Base-by-base conservation (phyloP, 106 monocot genomes). In the Ottelia alismoides region DNA sequence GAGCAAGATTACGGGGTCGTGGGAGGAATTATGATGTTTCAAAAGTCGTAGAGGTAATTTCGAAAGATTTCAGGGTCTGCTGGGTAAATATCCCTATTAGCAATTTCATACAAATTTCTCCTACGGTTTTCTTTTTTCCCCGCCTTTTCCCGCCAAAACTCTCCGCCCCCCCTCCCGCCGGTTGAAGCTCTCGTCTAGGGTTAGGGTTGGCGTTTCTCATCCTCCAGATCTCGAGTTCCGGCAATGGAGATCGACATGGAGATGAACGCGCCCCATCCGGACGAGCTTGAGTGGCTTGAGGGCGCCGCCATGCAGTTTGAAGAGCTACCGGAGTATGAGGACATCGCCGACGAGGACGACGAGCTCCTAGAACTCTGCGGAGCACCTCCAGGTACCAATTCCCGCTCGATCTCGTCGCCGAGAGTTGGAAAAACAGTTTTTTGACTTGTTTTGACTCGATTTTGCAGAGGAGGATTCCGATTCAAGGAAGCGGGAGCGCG, bases 231-330 rank as follows among this genome's bases (percentile, higher is more conserved):
- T 2, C 27, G 20, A 17, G 20, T n/a, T 43, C 14, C 35, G 43
- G 47, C 40, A 44, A 12, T n/a, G 1, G 20, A 11, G 30, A 16
- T 45, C 31, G 14, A 75, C 27, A 57, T 74, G 67, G 84, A 84
- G 45, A 77, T 78, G 80, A 81, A 84, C 48, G 65, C 81, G 27
- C 88, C 94, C 5, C 63, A 43, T 7, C 51, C 78, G 25, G 81
- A 84, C 12, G 94, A 94, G 78, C 83, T 94, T 32, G 84, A 88
- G 55, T 84, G 88, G 94, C 84, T 94, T 21, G 94, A 88, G 51
- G 66, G 69, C 72, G 53, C 72, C 24, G 43, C 77, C 52, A 51
- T 75, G 0, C 56, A 59, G 5, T n/a, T n/a, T n/a, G n/a, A n/a
- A n/a, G 57, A 68, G 12, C 79, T 86, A 49, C 65, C 27, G 32